A percentile compares a stretch with the other conserved stretches of the same genome.
Evolutionary conservation across 2,329 filamentous ascomycete species (phyloP).

Genomic region (Dactylellina parvicollis): DNA sequence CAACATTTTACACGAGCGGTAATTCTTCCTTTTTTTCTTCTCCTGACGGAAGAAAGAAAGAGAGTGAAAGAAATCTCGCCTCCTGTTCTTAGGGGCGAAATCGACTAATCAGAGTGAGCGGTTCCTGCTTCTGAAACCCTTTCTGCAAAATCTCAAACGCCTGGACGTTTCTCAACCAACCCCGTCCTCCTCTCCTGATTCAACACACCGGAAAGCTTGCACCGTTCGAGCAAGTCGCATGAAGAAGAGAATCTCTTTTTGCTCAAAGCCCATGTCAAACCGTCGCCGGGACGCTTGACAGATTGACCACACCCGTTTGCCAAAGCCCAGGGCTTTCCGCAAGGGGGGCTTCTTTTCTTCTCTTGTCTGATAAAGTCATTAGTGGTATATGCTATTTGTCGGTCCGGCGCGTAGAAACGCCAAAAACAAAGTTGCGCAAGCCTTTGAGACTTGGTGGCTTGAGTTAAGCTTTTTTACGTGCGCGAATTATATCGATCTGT

Average conservation of each 20-base stretch:
- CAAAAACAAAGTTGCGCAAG: slow-evolving; percentile 12
- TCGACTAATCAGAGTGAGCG: slow-evolving; percentile 41
- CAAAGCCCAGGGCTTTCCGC: not conserved
- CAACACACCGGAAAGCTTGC: slow-evolving; percentile 4
- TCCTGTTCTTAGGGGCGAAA: slow-evolving; percentile 32
- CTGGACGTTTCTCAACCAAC: slow-evolving; percentile 33
- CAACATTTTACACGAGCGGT: too few species aligned
- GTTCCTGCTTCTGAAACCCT: slow-evolving; percentile 38
- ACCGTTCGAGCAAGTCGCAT: not conserved
- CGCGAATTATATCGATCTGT: not conserved
- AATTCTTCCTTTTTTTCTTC: not conserved
- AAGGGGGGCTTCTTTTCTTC: slow-evolving; percentile 10
- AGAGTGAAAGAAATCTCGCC: slow-evolving; percentile 3
- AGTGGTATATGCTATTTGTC: too few species aligned
- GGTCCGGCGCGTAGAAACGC: slow-evolving; percentile 17
- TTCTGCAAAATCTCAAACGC: slow-evolving; percentile 40
- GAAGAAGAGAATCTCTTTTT: not conserved
- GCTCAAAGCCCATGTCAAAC: not conserved
- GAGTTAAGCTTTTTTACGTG: slow-evolving; percentile 24
- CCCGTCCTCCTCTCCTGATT: slow-evolving; percentile 34
- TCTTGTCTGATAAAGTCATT: too few species aligned
- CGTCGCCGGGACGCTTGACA: not conserved
- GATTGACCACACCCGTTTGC: slow-evolving; percentile 11
- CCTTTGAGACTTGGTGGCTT: slow-evolving; percentile 17
- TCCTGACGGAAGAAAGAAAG: slow-evolving; percentile 1